Evolutionary conservation across 2,329 filamentous ascomycete species (phyloP).

Genomic region (Sclerotinia borealis): DNA sequence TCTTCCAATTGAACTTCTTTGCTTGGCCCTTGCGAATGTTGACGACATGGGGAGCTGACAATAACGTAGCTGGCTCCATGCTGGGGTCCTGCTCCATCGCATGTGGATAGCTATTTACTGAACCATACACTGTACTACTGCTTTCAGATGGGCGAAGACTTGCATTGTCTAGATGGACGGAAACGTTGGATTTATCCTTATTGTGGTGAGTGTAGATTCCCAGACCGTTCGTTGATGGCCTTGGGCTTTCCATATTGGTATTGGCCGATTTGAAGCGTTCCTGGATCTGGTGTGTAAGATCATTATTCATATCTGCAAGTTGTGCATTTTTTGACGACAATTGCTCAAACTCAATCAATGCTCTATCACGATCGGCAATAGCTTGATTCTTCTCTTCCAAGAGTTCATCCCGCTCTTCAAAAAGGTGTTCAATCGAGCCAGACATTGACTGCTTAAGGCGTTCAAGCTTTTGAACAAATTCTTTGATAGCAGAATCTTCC

Average conservation of each 20-base stretch:
- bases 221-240: constrained; percentile 43
- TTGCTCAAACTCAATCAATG: constrained; percentile 91
- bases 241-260: constrained; percentile 39
- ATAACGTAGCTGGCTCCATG: constrained; percentile 30
- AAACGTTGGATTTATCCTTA: constrained; percentile 42
- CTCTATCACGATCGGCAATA: constrained; percentile 82
- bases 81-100: constrained; percentile 32
- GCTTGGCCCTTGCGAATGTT: constrained; percentile 86
- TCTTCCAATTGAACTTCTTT: constrained; percentile 99
- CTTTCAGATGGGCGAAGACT: constrained; percentile 36
- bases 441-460: constrained; percentile 55
- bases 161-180: constrained; percentile 29
- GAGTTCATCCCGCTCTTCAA: constrained; percentile 70
- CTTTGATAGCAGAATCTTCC: constrained; percentile 85
- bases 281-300: constrained; percentile 90
- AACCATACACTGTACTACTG: constrained; percentile 33
- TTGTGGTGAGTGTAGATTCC: constrained; percentile 53
- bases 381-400: constrained; percentile 80
- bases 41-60: constrained; percentile 73
- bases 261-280: constrained; percentile 82
- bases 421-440: constrained; percentile 51
- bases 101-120: constrained; percentile 28
- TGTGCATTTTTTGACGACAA: constrained; percentile 91
- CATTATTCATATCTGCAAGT: constrained; percentile 90
- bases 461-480: constrained; percentile 72